Percentiles rank a stretch among this genome's conserved stretches.
These are phyloP conservation scores for Phaffomyces thermotolerans DNA, from an alignment of 805 yeast genomes.

Conservation along the genomic window DNA sequence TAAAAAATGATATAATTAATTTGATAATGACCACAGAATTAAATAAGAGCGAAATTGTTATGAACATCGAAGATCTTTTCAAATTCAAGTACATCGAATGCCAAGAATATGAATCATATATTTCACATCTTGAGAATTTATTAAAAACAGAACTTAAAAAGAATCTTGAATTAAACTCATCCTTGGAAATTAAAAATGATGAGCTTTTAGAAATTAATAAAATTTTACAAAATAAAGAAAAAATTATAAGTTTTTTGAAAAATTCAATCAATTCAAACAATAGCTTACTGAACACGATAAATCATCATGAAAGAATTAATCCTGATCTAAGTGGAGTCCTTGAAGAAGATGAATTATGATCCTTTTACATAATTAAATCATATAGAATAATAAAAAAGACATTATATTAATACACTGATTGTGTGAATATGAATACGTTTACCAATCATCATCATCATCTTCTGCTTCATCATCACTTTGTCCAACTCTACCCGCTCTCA, in stretches of 20 bases:
- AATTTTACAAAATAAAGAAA: constrained; percentile 63
- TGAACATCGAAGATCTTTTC: constrained; percentile 39
- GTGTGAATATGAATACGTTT: background rate
- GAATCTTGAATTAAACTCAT: background rate
- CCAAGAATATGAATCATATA: constrained; percentile 55
- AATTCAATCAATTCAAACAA: constrained; percentile 56
- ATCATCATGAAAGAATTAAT: constrained; percentile 26
- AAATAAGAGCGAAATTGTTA: constrained; percentile 28
- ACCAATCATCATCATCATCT: constrained; percentile 74
- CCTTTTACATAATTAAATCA: too few relatives aligned
- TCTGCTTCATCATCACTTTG: constrained; percentile 68
- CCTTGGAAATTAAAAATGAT: constrained; percentile 31
- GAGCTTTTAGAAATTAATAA: constrained; percentile 61
- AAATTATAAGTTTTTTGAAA: constrained; percentile 66
- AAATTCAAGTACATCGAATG: constrained; percentile 42
- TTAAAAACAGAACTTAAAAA: constrained; percentile 25
- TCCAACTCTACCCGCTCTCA: constrained; percentile 59
- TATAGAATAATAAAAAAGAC: too few relatives aligned
- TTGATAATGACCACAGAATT: constrained; percentile 33
- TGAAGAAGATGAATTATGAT: constrained; percentile 29
- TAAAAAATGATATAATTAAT: constrained; percentile 53
- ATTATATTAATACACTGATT: background rate
- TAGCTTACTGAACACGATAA: constrained; percentile 18
- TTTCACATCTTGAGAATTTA: constrained; percentile 50
- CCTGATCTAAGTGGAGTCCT: constrained; percentile 44